These are phyloP conservation scores for Hyphopichia pseudoburtonii DNA, from an alignment of 1,139 yeast genomes.

Conservation along the genomic window DNA sequence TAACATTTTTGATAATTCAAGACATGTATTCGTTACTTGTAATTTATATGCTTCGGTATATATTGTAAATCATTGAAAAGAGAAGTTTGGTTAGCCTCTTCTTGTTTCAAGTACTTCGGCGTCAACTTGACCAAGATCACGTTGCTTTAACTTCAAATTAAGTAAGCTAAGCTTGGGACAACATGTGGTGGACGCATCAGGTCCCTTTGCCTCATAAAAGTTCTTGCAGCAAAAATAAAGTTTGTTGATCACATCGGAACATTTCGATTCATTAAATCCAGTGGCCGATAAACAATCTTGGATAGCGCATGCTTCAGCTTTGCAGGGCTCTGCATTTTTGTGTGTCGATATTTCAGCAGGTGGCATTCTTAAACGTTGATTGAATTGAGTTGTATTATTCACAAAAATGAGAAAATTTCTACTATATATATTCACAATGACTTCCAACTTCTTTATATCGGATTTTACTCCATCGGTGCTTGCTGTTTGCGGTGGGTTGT, in stretches of 20 bases:
- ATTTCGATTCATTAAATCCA: conserved; percentile 61
- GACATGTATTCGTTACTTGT: too few relatives aligned
- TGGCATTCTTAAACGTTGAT: too few relatives aligned
- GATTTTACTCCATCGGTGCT: too few relatives aligned
- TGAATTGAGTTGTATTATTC: too few relatives aligned
- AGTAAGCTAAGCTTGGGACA: conserved; percentile 63
- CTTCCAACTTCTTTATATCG: too few relatives aligned
- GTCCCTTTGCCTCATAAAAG: conserved; percentile 54
- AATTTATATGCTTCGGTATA: too few relatives aligned
- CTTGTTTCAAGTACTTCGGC: conserved; percentile 39
- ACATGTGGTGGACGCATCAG: conserved; percentile 57
- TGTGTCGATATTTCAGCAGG: too few relatives aligned
- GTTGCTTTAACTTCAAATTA: conserved; percentile 56
- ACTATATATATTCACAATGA: too few relatives aligned
- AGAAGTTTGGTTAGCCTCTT: background rate
- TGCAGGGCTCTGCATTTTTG: conserved; percentile 49
- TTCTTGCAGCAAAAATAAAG: conserved; percentile 61
- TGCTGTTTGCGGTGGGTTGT: too few relatives aligned
- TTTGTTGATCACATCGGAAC: conserved; percentile 57
- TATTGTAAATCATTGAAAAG: too few relatives aligned
- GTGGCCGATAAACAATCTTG: conserved; percentile 59
- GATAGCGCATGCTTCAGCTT: conserved; percentile 67
- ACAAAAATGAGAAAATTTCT: too few relatives aligned
- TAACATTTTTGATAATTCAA: too few relatives aligned
- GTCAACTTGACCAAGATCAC: conserved; percentile 52